Evolutionary conservation across 495 filamentous ascomycete species (phyloP).

Genomic region (Wilcoxina mikolae): DNA sequence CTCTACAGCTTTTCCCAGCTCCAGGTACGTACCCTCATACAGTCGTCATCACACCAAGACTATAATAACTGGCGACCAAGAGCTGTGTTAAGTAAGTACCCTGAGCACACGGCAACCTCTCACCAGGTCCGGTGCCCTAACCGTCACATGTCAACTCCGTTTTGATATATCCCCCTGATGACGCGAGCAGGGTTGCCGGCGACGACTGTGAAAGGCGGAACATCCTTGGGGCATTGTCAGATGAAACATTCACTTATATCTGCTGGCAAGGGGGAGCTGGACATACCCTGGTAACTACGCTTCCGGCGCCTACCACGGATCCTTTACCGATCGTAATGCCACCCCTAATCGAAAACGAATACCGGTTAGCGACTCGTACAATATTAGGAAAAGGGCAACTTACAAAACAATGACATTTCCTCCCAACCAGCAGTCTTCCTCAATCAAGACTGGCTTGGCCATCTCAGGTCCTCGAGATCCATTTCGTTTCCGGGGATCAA

Average conservation of each 20-base stretch:
- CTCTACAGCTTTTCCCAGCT: too few species aligned
- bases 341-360: constrained; percentile 25
- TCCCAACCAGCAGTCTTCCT: constrained; percentile 81
- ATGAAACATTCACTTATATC: constrained; percentile 4
- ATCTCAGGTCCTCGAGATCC: constrained; percentile 59
- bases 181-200: constrained; percentile 50
- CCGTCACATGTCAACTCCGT: constrained; percentile 24
- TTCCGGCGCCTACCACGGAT: constrained; percentile 65
- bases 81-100: too few species aligned
- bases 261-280: not conserved
- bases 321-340: constrained; percentile 72
- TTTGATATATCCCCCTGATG: constrained; percentile 38
- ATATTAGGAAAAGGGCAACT: constrained; percentile 29
- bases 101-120: constrained; percentile 7
- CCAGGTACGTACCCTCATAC: too few species aligned
- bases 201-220: constrained; percentile 46
- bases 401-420: constrained; percentile 68
- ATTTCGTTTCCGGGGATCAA: constrained; percentile 58
- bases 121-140: constrained; percentile 22
- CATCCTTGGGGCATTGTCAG: constrained; percentile 34
- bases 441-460: constrained; percentile 62
- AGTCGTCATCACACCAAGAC: too few species aligned
- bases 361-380: too few species aligned
- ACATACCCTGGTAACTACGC: constrained; percentile 72
- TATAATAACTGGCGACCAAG: too few species aligned